Base-by-base conservation (phyloP, 495 filamentous ascomycete genomes). In the Xylaria scruposa region DNA sequence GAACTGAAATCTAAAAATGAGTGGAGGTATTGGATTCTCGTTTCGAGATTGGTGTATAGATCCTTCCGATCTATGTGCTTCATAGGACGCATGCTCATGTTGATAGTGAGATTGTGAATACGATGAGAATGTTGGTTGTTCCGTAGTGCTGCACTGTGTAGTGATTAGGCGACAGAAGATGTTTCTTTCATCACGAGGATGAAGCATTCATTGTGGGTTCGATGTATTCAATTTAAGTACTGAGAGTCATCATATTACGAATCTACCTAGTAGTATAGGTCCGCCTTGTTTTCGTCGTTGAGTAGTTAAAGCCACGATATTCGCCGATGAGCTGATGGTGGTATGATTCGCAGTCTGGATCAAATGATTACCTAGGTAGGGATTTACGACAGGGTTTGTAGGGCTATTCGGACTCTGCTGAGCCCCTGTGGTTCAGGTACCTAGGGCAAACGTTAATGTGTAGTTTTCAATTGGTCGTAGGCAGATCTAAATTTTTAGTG, bases 1-100 rank as follows among this genome's bases (percentile, higher is more conserved):
- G 86, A 81, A 72, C 87, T 89, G 79, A 93, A 94, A 75, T 93
- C 91, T 19, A 94, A 86, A 46, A 94, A 92, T 4, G 87, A 85
- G 68, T 91, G 90, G 4, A 93, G 83, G 71, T 94, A 93, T 70
- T 87, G 85, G 67, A 94, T 89, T 66, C 91, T 84, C 3, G 88
- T 85, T 67, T 91, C 89, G 1, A 94, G 84, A 67, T 84, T 86
- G 24, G 88, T 91, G 79, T 93, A 93, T 13, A 94, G 81, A 29
- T 88, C 84, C 77, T 90, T 90, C 26, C 91, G 88, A 79, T 91
- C 88, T 75, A 94, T 86, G 80, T 93, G 91, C 76, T 85, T 81
- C 73, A 87, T 83, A 46, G 81, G 82, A 42, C 80, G 44, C 17
- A 68, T 44, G 21, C 70, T 71, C 38, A 61, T 74, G 17, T 60